Evolutionary conservation across 768 basidiomycete species (phyloP).

Genomic region (Lepiota brunneoincarnata): DNA sequence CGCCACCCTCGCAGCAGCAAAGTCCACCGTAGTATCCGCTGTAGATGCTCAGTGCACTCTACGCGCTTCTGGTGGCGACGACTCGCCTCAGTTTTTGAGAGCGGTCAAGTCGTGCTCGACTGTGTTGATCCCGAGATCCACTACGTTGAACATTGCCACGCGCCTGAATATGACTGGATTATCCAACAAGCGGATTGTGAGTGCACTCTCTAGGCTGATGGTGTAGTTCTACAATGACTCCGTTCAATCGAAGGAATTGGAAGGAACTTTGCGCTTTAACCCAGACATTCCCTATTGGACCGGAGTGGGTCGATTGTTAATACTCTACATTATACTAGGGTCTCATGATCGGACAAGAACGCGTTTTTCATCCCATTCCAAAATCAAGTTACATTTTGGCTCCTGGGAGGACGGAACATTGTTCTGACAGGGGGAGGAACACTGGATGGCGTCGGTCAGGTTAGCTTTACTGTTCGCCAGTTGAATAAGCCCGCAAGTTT

Average conservation of each 20-base stretch:
- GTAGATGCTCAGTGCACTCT: constrained; percentile 38
- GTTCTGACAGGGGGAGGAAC: constrained; percentile 58
- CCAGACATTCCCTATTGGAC: constrained; percentile 54
- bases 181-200: constrained; percentile 46
- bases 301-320: constrained; percentile 28
- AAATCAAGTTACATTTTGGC: constrained; percentile 53
- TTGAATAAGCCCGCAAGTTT: not conserved
- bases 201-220: constrained; percentile 9
- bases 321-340: not conserved
- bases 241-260: constrained; percentile 33
- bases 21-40: not conserved
- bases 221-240: not conserved
- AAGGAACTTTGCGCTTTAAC: constrained; percentile 50
- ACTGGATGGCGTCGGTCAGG: constrained; percentile 64
- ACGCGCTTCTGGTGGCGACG: constrained; percentile 44
- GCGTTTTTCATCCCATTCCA: constrained; percentile 53
- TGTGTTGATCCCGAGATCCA: constrained; percentile 40
- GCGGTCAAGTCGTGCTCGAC: constrained; percentile 41
- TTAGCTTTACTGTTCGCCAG: constrained; percentile 19
- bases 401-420: constrained; percentile 49
- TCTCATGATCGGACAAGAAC: constrained; percentile 30
- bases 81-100: constrained; percentile 44
- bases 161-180: constrained; percentile 54
- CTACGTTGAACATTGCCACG: constrained; percentile 49
- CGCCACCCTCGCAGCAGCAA: not conserved